Percentiles rank a stretch among this genome's conserved stretches.
Evolutionary conservation across 148 eudicot species (phyloP).

Genomic region (Rhododendron kiyosumense): DNA sequence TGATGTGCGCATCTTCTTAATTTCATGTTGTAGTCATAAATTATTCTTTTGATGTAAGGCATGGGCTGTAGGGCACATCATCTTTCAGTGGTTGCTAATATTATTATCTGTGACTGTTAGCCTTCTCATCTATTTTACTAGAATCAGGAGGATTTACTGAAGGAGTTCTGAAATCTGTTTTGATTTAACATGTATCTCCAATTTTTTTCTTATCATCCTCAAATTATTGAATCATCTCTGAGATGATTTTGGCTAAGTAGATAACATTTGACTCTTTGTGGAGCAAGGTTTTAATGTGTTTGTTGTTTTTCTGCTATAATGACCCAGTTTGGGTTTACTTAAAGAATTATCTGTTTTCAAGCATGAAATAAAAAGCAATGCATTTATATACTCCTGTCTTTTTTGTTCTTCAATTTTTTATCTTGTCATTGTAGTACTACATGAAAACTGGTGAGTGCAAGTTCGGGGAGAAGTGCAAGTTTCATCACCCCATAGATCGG

Average conservation of each 20-base stretch:
- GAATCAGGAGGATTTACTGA: neutral
- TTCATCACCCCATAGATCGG: conserved; percentile 81
- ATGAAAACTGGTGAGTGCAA: conserved; percentile 90
- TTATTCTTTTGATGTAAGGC: neutral
- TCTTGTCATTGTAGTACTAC: conserved; percentile 48
- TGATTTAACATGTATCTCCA: neutral
- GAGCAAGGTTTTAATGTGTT: neutral
- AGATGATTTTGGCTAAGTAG: neutral
- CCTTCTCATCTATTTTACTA: neutral
- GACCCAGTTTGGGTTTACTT: neutral
- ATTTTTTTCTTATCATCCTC: neutral
- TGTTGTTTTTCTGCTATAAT: neutral
- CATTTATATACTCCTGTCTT: neutral
- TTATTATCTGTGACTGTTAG: neutral
- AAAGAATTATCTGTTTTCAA: neutral
- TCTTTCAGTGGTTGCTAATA: neutral
- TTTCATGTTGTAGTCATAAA: conserved; percentile 1
- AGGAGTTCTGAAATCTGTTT: neutral
- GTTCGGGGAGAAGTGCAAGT: conserved; percentile 79
- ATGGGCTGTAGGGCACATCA: neutral
- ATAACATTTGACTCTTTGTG: neutral
- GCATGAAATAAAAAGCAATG: neutral
- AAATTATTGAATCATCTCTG: neutral
- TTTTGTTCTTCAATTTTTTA: neutral
- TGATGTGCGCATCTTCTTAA: conserved; percentile 59